Evolutionary conservation across 2,329 filamentous ascomycete species (phyloP), one percentile per base, ranked within the genome.

Genomic region (Cercospora sojina): DNA sequence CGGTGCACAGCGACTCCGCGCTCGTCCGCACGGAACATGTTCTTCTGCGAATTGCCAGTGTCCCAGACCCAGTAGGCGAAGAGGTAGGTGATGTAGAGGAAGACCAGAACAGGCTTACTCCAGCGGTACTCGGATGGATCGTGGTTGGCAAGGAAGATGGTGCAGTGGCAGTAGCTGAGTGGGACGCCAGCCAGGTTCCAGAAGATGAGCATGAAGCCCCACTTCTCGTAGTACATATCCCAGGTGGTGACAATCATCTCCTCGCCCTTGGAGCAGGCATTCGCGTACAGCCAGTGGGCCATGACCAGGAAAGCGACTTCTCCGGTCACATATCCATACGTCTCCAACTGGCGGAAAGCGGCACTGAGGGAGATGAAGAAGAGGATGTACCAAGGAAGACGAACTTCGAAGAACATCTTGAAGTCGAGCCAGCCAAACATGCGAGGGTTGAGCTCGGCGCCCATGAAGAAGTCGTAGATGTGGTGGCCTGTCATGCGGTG

Each of bases 161-260:
- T 94, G 85, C 91, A 95, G 83, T 97, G 93, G 83, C 92, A 96
- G 85, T 97, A 97, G 63, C 89, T 93, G 61, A 97, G 85, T 13
- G 93, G 93, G 27, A 97, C 93, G 72, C 93, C 93, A 56, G 93
- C 92, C 77, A 97, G 84, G 80, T 97, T 97, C 93, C 93, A 97
- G 87, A 97, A 97, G 79, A 96, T 96, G 72, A 97, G 87, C 93
- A 97, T 97, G 83, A 97, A 97, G 61, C 93, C 93, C 87, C 91
- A 93, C 82, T 97, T 97, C 84, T 97, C 93, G 74, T 92, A 94
- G 83, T 96, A 96, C 90, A 97, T 96, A 75, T 97, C 93, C 88
- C 93, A 97, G 59, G 92, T 95, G 8, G 91, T 91, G 66, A 92
- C 86, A 79, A 97, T 97, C 77, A 92, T 87, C 80, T 97, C 92